A percentile compares a stretch with the other conserved stretches of the same genome.
Evolutionary conservation across 306 rosid species (phyloP).

Genomic region (Vigna radiata): DNA sequence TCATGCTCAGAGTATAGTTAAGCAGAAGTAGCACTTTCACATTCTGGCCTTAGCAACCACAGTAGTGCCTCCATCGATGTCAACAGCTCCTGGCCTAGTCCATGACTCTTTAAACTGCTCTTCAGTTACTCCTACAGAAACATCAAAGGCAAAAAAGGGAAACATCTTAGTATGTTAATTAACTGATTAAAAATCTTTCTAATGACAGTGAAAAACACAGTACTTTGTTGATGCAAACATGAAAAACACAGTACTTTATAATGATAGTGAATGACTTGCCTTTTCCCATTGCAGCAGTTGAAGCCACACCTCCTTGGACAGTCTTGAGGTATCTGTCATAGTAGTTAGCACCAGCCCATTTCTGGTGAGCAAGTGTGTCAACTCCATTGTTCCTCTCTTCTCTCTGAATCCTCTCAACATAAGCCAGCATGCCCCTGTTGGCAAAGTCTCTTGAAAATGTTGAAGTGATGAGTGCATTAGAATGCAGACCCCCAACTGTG

Average conservation of each 20-base stretch:
- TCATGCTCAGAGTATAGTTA: neutral
- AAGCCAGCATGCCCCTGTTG: conserved; percentile 86
- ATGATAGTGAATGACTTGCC: conserved; percentile 50
- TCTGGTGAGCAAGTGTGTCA: conserved; percentile 97
- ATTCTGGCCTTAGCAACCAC: conserved; percentile 89
- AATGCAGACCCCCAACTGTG: conserved; percentile 90
- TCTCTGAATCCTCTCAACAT: conserved; percentile 94
- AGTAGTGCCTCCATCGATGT: conserved; percentile 58
- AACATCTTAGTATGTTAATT: neutral
- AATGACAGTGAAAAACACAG: neutral
- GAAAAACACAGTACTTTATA: neutral
- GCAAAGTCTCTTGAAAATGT: conserved; percentile 88
- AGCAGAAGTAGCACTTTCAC: conserved; percentile 44
- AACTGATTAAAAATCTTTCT: neutral
- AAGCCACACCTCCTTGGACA: conserved; percentile 91
- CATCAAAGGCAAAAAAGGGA: neutral
- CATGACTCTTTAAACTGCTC: conserved; percentile 93
- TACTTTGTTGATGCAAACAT: no score
- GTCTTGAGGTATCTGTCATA: conserved; percentile 96
- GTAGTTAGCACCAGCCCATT: conserved; percentile 97
- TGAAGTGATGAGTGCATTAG: conserved; percentile 77
- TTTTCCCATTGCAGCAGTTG: conserved; percentile 99
- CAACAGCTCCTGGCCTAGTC: conserved; percentile 79
- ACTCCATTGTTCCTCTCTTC: conserved; percentile 92
- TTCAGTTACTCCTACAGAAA: conserved; percentile 83